Base-by-base conservation (phyloP, 2,329 filamentous ascomycete species). In the Calonectria pseudoreteaudii region DNA sequence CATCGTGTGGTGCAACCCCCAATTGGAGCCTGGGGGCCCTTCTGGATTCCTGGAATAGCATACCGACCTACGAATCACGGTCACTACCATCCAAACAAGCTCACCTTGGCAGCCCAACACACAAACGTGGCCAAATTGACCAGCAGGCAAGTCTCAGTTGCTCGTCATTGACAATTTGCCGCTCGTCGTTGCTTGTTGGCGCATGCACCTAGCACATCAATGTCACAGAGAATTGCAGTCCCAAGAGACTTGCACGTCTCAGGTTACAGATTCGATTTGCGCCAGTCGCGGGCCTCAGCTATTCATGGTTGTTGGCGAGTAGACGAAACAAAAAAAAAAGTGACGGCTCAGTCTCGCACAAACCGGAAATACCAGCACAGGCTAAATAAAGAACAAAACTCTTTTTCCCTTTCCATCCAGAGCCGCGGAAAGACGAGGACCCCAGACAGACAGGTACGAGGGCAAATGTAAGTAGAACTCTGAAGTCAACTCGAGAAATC, bases 31-130 rank as follows among this genome's bases (percentile, higher is more conserved):
- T 36, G 9, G 56, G 56, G 44, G 44, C 44, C 44, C 23, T 47
- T 23, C 44, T 47, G 44, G 44, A 11, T 47, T 47, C 44, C n/a
- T 11, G 44, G 28, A 30, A 65, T 65, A 44, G 44, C 38, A 16
- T 38, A 65, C 38, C 16, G 60, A 44, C n/a, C 38, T 23, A 66
- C 52, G 52, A 56, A 56, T 60, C 66, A 68, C 52, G 16, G 44
- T 31, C 58, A 60, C 30, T 44, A 36, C 41, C 52, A 60, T 49
- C n/a, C 16, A 68, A 60, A 44, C 38, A 60, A 60, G 66, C 66
- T 68, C 66, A 68, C 52, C 52, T 56, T 68, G 66, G 66, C 66
- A 47, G 38, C 52, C 14, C 36, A 28, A 31, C 30, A 30, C 36
- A 16, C 47, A 56, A 68, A 49, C 66, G 28, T 68, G 49, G 50